Evolutionary conservation across 768 basidiomycete species (phyloP), one percentile per base, ranked within the genome.

Genomic region (Suillus paluster): DNA sequence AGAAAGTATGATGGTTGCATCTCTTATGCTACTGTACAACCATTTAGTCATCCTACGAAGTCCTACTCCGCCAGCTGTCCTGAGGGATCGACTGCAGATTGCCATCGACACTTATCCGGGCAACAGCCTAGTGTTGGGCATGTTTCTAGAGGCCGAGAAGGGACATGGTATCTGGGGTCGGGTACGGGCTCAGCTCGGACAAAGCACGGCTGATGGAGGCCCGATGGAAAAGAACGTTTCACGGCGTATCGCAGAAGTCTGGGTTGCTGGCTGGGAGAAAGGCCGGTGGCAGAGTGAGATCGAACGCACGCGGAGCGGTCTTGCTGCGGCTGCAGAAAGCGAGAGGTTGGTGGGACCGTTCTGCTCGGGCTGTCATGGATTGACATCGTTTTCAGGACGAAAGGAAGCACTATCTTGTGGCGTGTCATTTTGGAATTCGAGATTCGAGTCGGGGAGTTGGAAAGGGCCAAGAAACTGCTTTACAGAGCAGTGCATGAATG

Each of bases 91-190:
- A 27, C 82, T 83, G 17, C 81, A 82, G 62, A 69, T 67, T n/a
- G 88, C 85, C 0, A 69, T 92, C 44, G 79, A 80, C 42, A 66
- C 72, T 56, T 92, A 88, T 69, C 87, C 89, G 3, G 84, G 78
- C 71, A 93, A 94, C 72, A 90, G 89, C 5, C 77, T 90, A 25
- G 76, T 92, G 45, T 68, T 94, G 25, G 90, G 88, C 7, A 75
- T 92, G 66, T 91, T 94, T 70, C 71, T 94, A 64, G 91, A 93
- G 71, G 83, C 82, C 14, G 88, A 94, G 76, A 88, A 84, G 64
- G 89, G 92, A 1, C 86, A 91, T 68, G 88, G 89, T 0, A 80
- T 91, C 25, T 93, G 92, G 92, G 92, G 91, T 7, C 80, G 84
- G 27, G 84, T 93, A 36, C 76, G 88, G 62, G 73, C 77, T 17